Evolutionary conservation across 2,329 filamentous ascomycete genomes (phyloP).

Genomic region (Diplocarpon mali): DNA sequence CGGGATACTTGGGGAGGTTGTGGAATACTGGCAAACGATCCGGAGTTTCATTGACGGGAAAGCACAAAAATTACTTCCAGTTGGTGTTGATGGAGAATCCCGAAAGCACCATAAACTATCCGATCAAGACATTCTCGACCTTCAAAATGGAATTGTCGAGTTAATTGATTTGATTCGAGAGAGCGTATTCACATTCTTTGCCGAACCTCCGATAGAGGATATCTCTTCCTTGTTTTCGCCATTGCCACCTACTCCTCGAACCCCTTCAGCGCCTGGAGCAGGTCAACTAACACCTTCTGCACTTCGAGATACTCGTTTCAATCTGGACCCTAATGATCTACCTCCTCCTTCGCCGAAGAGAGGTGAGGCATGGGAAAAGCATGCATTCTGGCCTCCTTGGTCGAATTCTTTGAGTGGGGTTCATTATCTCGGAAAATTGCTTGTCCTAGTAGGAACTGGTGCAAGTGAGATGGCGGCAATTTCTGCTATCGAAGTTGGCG

Average conservation of each 20-base stretch:
- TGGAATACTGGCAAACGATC: slow-evolving; percentile 90
- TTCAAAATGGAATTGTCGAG: slow-evolving; percentile 70
- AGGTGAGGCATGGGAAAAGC: slow-evolving; percentile 83
- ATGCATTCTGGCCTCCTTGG: slow-evolving; percentile 92
- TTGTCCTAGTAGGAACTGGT: slow-evolving; percentile 74
- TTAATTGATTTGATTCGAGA: slow-evolving; percentile 77
- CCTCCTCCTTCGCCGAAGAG: slow-evolving; percentile 66
- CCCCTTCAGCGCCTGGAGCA: slow-evolving; percentile 43
- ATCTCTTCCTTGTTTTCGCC: slow-evolving; percentile 81
- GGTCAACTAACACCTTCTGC: slow-evolving; percentile 39
- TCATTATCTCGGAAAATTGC: slow-evolving; percentile 73
- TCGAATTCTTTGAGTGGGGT: slow-evolving; percentile 89
- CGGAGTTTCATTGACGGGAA: slow-evolving; percentile 83
- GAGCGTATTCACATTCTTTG: slow-evolving; percentile 71
- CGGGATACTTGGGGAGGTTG: slow-evolving; percentile 76
- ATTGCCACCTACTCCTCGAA: slow-evolving; percentile 55
- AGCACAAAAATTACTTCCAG: slow-evolving; percentile 67
- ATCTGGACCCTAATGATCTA: slow-evolving; percentile 65
- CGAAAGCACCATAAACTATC: slow-evolving; percentile 71
- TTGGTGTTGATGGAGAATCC: slow-evolving; percentile 73
- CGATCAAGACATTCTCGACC: slow-evolving; percentile 53
- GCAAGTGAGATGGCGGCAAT: slow-evolving; percentile 77
- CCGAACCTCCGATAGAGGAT: slow-evolving; percentile 80
- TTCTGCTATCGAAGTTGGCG: slow-evolving; percentile 47
- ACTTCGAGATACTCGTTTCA: slow-evolving; percentile 62